Conservation (phyloP, 495 filamentous ascomycete genomes). For the Hypoxylon fuscum region DNA sequence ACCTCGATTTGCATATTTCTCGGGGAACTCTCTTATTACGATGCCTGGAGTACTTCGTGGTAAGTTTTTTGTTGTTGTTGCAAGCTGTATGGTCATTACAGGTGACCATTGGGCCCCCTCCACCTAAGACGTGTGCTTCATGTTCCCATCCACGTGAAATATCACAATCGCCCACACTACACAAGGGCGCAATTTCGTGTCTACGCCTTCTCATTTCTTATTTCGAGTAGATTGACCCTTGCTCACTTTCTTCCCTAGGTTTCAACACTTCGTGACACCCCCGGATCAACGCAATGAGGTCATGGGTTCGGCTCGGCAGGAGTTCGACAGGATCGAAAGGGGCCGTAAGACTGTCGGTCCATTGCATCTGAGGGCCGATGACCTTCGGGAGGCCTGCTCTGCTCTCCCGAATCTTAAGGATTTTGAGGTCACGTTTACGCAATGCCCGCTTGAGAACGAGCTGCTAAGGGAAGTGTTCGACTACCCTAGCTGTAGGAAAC, state of each 20-base stretch:
- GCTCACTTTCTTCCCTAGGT: conserved; percentile 31
- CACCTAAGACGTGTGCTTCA: too few relatives aligned
- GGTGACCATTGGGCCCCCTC: not conserved
- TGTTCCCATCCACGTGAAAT: too few relatives aligned
- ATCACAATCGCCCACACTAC: too few relatives aligned
- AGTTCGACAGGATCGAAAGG: conserved; percentile 52
- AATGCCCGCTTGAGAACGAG: conserved; percentile 51
- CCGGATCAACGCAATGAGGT: conserved; percentile 48
- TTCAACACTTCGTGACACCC: conserved; percentile 54
- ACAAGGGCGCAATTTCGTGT: too few relatives aligned
- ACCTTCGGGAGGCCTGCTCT: conserved; percentile 53
- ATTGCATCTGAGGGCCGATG: conserved; percentile 49
- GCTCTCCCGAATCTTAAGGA: conserved; percentile 54
- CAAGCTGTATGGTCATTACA: not conserved
- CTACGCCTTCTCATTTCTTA: too few relatives aligned
- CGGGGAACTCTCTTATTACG: conserved; percentile 53
- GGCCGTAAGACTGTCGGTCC: conserved; percentile 46
- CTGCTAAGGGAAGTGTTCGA: conserved; percentile 51
- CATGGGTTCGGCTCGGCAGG: conserved; percentile 49
- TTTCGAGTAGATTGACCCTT: conserved; percentile 5
- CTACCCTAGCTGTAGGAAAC: conserved; percentile 53
- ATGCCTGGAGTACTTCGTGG: conserved; percentile 51
- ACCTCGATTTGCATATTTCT: conserved; percentile 56
- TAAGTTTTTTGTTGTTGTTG: conserved; percentile 23
- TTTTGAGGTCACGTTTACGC: conserved; percentile 55